These are phyloP conservation scores for Hypholoma fasciculare DNA, from an alignment of 768 basidiomycete species.

Conservation along the genomic window DNA sequence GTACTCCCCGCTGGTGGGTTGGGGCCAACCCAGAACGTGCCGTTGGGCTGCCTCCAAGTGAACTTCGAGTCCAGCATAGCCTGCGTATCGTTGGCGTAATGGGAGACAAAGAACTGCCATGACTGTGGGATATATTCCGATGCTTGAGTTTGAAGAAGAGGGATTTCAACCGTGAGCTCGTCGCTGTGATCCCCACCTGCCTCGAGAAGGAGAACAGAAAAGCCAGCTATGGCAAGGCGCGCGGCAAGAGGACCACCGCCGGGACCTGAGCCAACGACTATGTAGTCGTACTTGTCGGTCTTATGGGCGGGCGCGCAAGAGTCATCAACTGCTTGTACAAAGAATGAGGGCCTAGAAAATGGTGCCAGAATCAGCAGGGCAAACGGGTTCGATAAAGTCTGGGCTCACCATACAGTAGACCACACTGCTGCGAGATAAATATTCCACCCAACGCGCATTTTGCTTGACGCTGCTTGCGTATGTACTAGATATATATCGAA, in stretches of 20 bases:
- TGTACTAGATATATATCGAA: too few relatives aligned
- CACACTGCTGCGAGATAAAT: too few relatives aligned
- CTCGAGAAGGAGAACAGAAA: slow-evolving; percentile 7
- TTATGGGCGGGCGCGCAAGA: neutral
- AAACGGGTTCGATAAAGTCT: too few relatives aligned
- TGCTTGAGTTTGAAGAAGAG: neutral
- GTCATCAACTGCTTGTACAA: neutral
- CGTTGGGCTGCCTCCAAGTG: slow-evolving; percentile 3
- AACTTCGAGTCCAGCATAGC: slow-evolving; percentile 7
- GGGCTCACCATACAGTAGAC: neutral
- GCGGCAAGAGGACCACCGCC: slow-evolving; percentile 7
- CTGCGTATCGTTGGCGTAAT: slow-evolving; percentile 5
- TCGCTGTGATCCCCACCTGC: slow-evolving; percentile 7
- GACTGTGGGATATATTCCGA: slow-evolving; percentile 6
- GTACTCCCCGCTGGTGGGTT: slow-evolving; percentile 6
- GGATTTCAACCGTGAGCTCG: slow-evolving; percentile 3
- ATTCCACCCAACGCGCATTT: too few relatives aligned
- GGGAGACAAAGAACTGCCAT: slow-evolving; percentile 9
- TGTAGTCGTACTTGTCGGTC: slow-evolving; percentile 2
- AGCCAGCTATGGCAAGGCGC: slow-evolving; percentile 7
- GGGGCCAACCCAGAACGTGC: slow-evolving; percentile 8
- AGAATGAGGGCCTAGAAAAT: neutral
- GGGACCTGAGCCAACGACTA: slow-evolving; percentile 9
- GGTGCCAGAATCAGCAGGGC: neutral
- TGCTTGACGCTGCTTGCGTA: too few relatives aligned